A percentile compares a stretch with the other conserved stretches of the same genome.
Evolutionary conservation across 495 filamentous ascomycete species (phyloP).

Genomic region (Lasiosphaeria ovina): DNA sequence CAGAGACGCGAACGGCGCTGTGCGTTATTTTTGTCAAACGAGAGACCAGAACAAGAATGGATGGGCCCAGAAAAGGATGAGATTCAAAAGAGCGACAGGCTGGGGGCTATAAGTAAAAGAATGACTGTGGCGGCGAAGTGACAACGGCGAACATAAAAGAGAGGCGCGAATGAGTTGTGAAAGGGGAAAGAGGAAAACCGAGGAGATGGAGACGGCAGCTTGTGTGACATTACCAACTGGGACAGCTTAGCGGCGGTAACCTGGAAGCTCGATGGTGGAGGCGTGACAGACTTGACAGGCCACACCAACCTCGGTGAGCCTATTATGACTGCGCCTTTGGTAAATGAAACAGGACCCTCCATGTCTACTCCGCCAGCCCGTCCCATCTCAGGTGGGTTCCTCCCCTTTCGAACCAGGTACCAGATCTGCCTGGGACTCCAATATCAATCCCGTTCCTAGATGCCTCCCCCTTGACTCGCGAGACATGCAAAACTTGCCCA

Average conservation of each 20-base stretch:
- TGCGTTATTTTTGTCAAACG: slow-evolving; percentile 9
- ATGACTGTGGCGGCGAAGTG: not conserved
- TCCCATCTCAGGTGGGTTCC: not conserved
- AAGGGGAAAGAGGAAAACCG: not conserved
- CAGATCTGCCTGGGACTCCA: not conserved
- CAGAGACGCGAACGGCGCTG: too few species aligned
- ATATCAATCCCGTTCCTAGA: too few species aligned
- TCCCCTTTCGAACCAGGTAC: not conserved
- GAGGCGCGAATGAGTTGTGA: not conserved
- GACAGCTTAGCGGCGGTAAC: not conserved
- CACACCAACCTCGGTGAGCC: not conserved
- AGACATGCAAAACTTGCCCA: too few species aligned
- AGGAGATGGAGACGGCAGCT: not conserved
- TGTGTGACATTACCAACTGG: not conserved
- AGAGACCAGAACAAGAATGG: slow-evolving; percentile 12
- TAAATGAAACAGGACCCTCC: slow-evolving; percentile 11
- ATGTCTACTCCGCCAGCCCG: not conserved
- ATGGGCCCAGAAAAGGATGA: slow-evolving; percentile 3
- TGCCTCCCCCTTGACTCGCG: too few species aligned
- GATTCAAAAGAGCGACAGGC: slow-evolving; percentile 13
- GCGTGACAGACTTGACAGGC: not conserved
- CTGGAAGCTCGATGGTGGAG: not conserved
- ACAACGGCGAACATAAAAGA: not conserved
- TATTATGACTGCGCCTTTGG: slow-evolving; percentile 1
- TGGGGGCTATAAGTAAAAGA: slow-evolving; percentile 13